phyloP scores from a whole-genome alignment of 345 rosid species.

The Salix caprea region DNA sequence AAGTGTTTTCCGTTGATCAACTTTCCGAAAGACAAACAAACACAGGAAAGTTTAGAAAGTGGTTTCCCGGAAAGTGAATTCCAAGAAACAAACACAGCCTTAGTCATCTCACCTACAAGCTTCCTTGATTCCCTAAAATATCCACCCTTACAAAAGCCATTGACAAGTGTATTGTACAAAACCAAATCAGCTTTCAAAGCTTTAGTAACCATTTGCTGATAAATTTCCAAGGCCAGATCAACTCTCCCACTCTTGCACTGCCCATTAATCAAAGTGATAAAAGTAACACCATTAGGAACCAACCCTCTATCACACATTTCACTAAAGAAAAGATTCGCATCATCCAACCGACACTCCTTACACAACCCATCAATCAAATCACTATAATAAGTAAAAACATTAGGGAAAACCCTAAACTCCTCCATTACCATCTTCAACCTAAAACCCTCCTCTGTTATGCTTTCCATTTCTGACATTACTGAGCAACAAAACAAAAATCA shows the following conservation, averaged over 20 bases:
- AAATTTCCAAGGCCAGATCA: constrained; percentile 48
- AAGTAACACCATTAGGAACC: constrained; percentile 54
- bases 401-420: constrained; percentile 41
- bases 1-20: too few species aligned
- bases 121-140: constrained; percentile 50
- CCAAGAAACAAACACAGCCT: too few species aligned
- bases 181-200: constrained; percentile 60
- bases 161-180: constrained; percentile 54
- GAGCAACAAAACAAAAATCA: too few species aligned
- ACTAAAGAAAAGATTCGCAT: constrained; percentile 46
- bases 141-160: constrained; percentile 60
- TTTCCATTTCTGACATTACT: too few species aligned
- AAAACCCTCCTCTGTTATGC: constrained; percentile 42
- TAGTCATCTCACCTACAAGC: constrained; percentile 51
- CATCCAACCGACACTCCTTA: constrained; percentile 46
- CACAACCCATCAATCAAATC: constrained; percentile 64
- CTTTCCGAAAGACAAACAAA: too few species aligned
- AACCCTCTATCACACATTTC: constrained; percentile 57
- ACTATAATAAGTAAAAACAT: constrained; percentile 59
- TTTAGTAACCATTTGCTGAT: constrained; percentile 42
- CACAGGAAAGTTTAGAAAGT: too few species aligned
- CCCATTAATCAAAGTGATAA: constrained; percentile 63
- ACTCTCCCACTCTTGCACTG: constrained; percentile 59
- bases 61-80: too few species aligned
- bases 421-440: constrained; percentile 59